These are phyloP conservation scores for Exophiala sp. DNA, from an alignment of 2,329 filamentous ascomycete species.

Conservation along the genomic window DNA sequence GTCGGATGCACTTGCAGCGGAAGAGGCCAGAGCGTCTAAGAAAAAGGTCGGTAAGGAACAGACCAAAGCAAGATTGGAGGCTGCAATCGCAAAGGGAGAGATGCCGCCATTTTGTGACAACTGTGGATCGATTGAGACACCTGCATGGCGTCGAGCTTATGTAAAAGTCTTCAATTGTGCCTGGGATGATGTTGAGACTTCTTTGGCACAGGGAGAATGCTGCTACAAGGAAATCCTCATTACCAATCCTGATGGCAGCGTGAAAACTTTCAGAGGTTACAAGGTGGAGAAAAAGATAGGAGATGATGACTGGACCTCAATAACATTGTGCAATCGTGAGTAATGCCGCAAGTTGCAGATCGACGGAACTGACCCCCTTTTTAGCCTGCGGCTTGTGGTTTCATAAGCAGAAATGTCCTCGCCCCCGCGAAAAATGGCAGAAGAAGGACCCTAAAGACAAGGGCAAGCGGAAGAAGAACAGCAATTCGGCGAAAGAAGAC, in stretches of 20 bases:
- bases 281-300: constrained; percentile 70
- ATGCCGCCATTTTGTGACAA: constrained; percentile 88
- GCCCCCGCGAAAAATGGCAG: constrained; percentile 80
- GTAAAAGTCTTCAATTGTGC: constrained; percentile 69
- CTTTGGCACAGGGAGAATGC: constrained; percentile 67
- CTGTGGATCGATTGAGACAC: constrained; percentile 91
- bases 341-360: constrained; percentile 29
- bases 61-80: constrained; percentile 54
- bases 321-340: constrained; percentile 83
- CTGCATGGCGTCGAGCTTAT: constrained; percentile 93
- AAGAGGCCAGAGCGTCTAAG: constrained; percentile 49
- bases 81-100: constrained; percentile 69
- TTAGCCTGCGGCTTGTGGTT: constrained; percentile 90
- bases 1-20: constrained; percentile 37
- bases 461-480: constrained; percentile 35
- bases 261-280: constrained; percentile 67
- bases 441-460: constrained; percentile 50
- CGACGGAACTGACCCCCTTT: constrained; percentile 29
- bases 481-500: constrained; percentile 27
- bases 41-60: constrained; percentile 64
- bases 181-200: constrained; percentile 67
- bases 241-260: constrained; percentile 59
- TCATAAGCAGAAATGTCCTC: constrained; percentile 78
- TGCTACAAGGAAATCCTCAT: constrained; percentile 69
- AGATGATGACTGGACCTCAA: constrained; percentile 65